A percentile compares a stretch with the other conserved stretches of the same genome.
These are phyloP conservation scores for Cyclocybe cylindracea DNA, from an alignment of 768 basidiomycete genomes.

Conservation along the genomic window DNA sequence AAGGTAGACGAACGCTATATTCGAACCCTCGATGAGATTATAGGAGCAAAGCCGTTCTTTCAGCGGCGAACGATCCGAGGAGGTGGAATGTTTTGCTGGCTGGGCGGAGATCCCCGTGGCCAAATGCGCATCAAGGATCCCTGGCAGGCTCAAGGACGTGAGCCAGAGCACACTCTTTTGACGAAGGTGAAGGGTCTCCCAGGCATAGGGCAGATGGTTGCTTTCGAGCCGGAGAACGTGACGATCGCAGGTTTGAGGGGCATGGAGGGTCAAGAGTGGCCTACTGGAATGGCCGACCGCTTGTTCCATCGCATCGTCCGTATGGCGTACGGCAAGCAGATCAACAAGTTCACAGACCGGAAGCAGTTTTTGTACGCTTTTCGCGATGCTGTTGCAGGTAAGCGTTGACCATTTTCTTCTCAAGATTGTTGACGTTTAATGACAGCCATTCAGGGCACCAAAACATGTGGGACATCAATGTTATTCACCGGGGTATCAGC, in stretches of 20 bases:
- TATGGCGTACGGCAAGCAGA: slow-evolving; percentile 1
- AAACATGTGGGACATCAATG: slow-evolving; percentile 7
- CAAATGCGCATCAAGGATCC: slow-evolving; percentile 10
- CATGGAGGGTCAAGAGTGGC: not conserved
- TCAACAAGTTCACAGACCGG: slow-evolving; percentile 7
- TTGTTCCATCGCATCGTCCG: slow-evolving; percentile 7
- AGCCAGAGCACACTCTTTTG: slow-evolving; percentile 9
- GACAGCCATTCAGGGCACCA: slow-evolving; percentile 12
- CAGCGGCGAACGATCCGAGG: slow-evolving; percentile 13
- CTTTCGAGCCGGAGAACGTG: slow-evolving; percentile 1
- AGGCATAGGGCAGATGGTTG: slow-evolving; percentile 14
- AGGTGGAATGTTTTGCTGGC: slow-evolving; percentile 20
- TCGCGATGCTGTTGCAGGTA: slow-evolving; percentile 15
- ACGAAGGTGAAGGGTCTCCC: slow-evolving; percentile 2
- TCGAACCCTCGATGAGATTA: not conserved
- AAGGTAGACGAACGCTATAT: slow-evolving; percentile 7
- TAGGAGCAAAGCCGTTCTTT: slow-evolving; percentile 10
- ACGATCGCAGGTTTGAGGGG: not conserved
- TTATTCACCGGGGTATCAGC: slow-evolving; percentile 26
- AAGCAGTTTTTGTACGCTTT: slow-evolving; percentile 8
- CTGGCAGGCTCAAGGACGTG: slow-evolving; percentile 9
- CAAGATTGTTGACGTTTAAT: not conserved
- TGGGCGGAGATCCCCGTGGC: not conserved
- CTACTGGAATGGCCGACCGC: not conserved
- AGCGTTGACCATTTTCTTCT: not conserved